Base-by-base conservation (phyloP, 495 filamentous ascomycete genomes). In the Aspergillus coremiiformis region DNA sequence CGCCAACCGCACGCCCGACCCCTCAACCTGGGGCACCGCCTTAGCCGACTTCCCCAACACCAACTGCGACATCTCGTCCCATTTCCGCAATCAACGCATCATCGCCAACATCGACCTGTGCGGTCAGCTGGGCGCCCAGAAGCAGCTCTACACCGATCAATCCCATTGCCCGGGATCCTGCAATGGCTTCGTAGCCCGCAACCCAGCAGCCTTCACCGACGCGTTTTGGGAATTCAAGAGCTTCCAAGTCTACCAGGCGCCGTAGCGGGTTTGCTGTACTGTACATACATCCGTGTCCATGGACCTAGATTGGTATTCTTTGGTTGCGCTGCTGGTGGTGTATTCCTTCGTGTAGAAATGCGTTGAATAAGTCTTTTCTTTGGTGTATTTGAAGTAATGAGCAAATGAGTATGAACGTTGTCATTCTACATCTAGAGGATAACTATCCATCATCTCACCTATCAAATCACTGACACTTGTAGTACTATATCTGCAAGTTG, bases 31-130 rank as follows among this genome's bases (percentile, higher is more conserved):
- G 76, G 71, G 66, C 1, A 63, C 58, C 6, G 64, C 76, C 4
- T 52, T 77, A 21, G 76, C 76, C 1, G 76, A 79, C 54, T 79
- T 79, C 59, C 76, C 78, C 7, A 63, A 58, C 26, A 78, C 76
- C 0, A 47, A 77, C 45, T 79, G 76, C 52, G 64, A 77, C 48
- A 75, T 78, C 47, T 32, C 54, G 1, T 57, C 63, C 2, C 72
- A 78, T 49, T 79, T 79, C 62, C 56, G 50, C 32, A 79, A 79
- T 44, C 68, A 75, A 56, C 73, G 69, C 52, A 79, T 79, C 51
- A 71, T 79, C 49, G 70, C 61, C 1, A 78, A 79, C 52, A 79
- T 78, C 49, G 74, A 76, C 57, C 64, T 79, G 2, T 79, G 76
- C 47, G 76, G 76, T 0, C 43, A 67, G 19, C 59, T 68, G 27